phyloP scores from a whole-genome alignment of 148 eudicot genomes.

The Nyssa sinensis region DNA sequence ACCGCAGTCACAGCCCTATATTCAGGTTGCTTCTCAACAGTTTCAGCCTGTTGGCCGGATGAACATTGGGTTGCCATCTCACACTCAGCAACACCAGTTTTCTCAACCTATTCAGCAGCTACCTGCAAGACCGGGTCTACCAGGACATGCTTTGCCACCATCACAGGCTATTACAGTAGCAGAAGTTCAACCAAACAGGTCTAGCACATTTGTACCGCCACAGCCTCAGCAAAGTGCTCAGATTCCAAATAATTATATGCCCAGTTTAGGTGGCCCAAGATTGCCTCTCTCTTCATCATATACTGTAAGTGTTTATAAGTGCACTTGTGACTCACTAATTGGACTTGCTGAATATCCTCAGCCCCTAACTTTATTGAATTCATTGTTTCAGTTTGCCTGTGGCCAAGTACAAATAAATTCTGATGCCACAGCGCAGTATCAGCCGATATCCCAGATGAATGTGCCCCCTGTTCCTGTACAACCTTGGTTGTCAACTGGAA shows the following conservation, averaged over 20 bases:
- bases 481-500: slow-evolving; percentile 39
- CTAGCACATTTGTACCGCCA: slow-evolving; percentile 45
- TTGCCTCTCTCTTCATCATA: slow-evolving; percentile 48
- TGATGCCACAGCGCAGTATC: slow-evolving; percentile 47
- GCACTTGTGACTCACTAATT: slow-evolving; percentile 13
- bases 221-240: slow-evolving; percentile 61
- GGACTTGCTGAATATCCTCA: slow-evolving; percentile 6
- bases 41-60: slow-evolving; percentile 56
- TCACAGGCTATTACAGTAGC: slow-evolving; percentile 51
- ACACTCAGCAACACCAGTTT: slow-evolving; percentile 56
- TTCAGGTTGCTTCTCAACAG: slow-evolving; percentile 59
- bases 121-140: slow-evolving; percentile 47
- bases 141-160: slow-evolving; percentile 48
- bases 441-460: slow-evolving; percentile 46
- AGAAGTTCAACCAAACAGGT: slow-evolving; percentile 54
- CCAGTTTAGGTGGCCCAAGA: slow-evolving; percentile 49
- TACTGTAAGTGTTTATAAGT: slow-evolving; percentile 45
- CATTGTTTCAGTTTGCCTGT: slow-evolving; percentile 31
- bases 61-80: slow-evolving; percentile 62
- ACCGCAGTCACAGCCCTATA: slow-evolving; percentile 65
- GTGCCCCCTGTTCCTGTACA: slow-evolving; percentile 46
- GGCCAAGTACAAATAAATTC: slow-evolving; percentile 51
- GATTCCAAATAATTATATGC: slow-evolving; percentile 45
- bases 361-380: slow-evolving; percentile 3
- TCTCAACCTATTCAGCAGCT: slow-evolving; percentile 59